A percentile compares a stretch with the other conserved stretches of the same genome.
These are phyloP conservation scores for Tephrocybe sp. DNA, from an alignment of 768 basidiomycete genomes.

Conservation along the genomic window DNA sequence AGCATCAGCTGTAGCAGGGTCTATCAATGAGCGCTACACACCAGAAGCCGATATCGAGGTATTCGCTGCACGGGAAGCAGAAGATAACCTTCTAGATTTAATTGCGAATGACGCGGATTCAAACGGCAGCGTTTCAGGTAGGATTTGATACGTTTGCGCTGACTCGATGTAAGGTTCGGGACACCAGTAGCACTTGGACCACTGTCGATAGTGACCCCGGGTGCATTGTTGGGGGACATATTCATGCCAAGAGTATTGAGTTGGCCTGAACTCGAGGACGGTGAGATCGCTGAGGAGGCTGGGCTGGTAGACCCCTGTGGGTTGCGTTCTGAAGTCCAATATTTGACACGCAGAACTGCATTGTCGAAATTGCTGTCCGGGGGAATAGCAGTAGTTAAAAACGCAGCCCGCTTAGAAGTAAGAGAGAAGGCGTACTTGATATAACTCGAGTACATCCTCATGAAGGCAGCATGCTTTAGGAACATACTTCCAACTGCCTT, in stretches of 20 bases:
- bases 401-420: constrained; percentile 6
- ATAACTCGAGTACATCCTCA: constrained; percentile 98
- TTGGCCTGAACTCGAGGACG: constrained; percentile 61
- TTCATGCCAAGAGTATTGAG: constrained; percentile 60
- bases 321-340: constrained; percentile 72
- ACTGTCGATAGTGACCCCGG: constrained; percentile 42
- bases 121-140: constrained; percentile 90
- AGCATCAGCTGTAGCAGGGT: constrained; percentile 2
- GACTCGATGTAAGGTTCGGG: constrained; percentile 68
- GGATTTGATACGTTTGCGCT: constrained; percentile 83
- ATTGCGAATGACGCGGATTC: constrained; percentile 89
- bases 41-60: constrained; percentile 93
- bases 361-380: constrained; percentile 85
- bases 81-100: constrained; percentile 92
- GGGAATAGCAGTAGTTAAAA: constrained; percentile 15
- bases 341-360: constrained; percentile 82
- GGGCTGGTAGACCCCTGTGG: constrained; percentile 38
- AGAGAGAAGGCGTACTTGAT: constrained; percentile 72
- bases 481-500: constrained; percentile 87
- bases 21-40: constrained; percentile 38
- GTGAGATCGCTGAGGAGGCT: constrained; percentile 45
- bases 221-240: constrained; percentile 51
- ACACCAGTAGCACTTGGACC: constrained; percentile 39
- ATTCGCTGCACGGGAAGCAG: constrained; percentile 95
- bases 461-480: constrained; percentile 92